Base-by-base conservation (phyloP, 257 asterid species). In the Dorcoceras hygrometricum region DNA sequence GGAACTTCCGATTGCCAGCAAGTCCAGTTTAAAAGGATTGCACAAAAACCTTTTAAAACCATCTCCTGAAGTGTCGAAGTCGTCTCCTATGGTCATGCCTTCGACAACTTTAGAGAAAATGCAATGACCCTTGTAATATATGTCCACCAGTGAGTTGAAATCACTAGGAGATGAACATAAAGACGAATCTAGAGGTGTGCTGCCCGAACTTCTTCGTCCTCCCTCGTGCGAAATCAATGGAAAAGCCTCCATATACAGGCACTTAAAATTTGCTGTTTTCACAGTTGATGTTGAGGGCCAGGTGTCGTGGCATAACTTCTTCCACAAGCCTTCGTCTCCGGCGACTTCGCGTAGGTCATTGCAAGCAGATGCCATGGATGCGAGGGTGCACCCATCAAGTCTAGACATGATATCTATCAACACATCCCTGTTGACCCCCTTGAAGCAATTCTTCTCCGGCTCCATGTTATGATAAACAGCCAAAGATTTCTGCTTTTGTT, bases 261-360 rank as follows among this genome's bases (percentile, higher is more conserved):
- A 65, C 76, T 72, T 72, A 61, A 57, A 72, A 57, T 66, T 54
- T 43, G 24, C 55, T 4, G 31, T 22, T 53, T 70, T 4, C 19
- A 6, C 25, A n/a, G 8, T 46, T 22, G 76, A 57, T 20, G 71
- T 72, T 7, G 76, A 65, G n/a, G 76, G 76, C 76, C 76, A 72
- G 22, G 71, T 65, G 8, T 65, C n/a, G 28, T 59, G 28, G 43
- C 76, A 72, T 11, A 72, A 29, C 36, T 65, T 48, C 8, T 48
- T 34, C 71, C 76, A 72, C 18, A 72, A 18, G 29, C 23, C 24
- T 9, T 65, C 63, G 4, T 65, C 67, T 46, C 16, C n/a, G 26
- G 67, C 55, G 16, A 71, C 67, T 2, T 14, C 56, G 7, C 62
- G 28, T 9, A 65, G 61, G 57, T 59, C 27, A 1, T 23, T 16